Base-by-base conservation (phyloP, 2,329 filamentous ascomycete species). In the Aspergillus tamarii region DNA sequence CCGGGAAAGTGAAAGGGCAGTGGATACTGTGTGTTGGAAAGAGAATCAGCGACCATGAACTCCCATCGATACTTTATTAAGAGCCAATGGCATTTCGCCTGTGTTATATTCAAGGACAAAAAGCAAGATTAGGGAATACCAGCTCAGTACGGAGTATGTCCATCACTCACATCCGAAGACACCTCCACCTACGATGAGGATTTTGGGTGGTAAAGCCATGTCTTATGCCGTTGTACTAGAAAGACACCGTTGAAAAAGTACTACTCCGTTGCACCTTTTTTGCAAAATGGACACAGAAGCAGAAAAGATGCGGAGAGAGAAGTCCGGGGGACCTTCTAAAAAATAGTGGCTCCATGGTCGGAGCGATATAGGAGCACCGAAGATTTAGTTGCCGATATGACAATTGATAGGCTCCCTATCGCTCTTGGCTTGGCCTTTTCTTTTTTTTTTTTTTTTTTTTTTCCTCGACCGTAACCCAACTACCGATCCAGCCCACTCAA, bases 1-100 rank as follows among this genome's bases (percentile, higher is more conserved):
- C 67, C 85, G 84, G 64, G 89, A 82, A 54, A 97, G 85, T 16
- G 91, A 85, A 67, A 89, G 87, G 58, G 93, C 91, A 26, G 88
- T 90, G 9, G 86, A 86, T 60, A 91, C 78, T 81, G 67, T 14
- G 3, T 53, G 16, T 48, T 53, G 34, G 9, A 23, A 21, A 41
- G 16, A 32, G 16, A 52, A 21, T 57, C 43, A 50, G 50, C 30
- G 32, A 46, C 3, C 4, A 52, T 30, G 23, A 34, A 23, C 41
- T 46, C 21, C 11, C n/a, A 46, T 23, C 2, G 7, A 9, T 21
- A 7, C 3, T 50, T 19, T 50, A 3, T 36, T 45, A 11, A 12
- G 50, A 36, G 52, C 21, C 19, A 45, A 36, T 41, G 23, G 48
- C 26, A 53, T 57, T 52, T 26, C n/a, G 36, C 53, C 21, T 23